Evolutionary conservation across 108 stramenopile species (phyloP).

Genomic region (Conticribra guillardii): DNA sequence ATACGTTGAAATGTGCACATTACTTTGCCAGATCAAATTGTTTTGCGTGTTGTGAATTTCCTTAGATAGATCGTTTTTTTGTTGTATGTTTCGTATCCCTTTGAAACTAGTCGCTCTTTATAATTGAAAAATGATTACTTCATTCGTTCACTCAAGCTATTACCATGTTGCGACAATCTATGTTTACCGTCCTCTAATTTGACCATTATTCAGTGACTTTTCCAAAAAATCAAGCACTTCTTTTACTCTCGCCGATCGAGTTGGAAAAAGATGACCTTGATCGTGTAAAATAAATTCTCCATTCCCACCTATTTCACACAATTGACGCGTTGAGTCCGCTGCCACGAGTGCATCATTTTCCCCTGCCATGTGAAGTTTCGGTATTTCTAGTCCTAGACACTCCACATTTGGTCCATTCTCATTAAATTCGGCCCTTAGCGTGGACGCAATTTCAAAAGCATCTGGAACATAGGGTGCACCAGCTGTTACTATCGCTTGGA

Average conservation of each 20-base stretch:
- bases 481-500: slow-evolving; percentile 68
- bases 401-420: slow-evolving; percentile 4
- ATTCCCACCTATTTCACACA: slow-evolving; percentile 66
- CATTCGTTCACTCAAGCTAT: too few species aligned
- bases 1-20: too few species aligned
- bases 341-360: slow-evolving; percentile 68
- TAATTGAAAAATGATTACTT: too few species aligned
- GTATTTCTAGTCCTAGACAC: slow-evolving; percentile 50
- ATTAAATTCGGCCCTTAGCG: slow-evolving; percentile 2
- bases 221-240: slow-evolving; percentile 67
- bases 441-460: slow-evolving; percentile 47
- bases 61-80: too few species aligned
- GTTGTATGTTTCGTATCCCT: too few species aligned
- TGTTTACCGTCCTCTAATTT: too few species aligned
- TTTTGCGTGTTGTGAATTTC: too few species aligned
- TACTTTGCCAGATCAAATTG: too few species aligned
- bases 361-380: slow-evolving; percentile 78
- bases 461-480: slow-evolving; percentile 68
- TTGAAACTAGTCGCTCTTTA: too few species aligned
- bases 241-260: slow-evolving; percentile 59
- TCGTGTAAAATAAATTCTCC: slow-evolving; percentile 65
- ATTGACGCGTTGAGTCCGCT: slow-evolving; percentile 49
- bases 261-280: slow-evolving; percentile 79
- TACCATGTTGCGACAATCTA: too few species aligned
- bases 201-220: slow-evolving; percentile 17